phyloP scores from a whole-genome alignment of 2,329 filamentous ascomycete genomes.

The Pochonia chlamydosporia region DNA sequence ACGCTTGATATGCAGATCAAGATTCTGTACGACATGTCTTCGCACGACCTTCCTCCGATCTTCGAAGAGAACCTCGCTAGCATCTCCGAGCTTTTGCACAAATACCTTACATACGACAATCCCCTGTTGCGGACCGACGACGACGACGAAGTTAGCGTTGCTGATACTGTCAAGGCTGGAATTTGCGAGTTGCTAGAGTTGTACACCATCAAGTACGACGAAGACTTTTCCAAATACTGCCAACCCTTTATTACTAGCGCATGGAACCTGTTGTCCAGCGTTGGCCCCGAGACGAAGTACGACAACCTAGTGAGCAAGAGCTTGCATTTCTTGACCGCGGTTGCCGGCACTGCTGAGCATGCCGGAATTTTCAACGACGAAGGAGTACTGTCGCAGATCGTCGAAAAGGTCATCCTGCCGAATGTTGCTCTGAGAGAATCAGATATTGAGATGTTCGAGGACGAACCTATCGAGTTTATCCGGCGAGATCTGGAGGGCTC shows the following conservation, averaged over 20 bases:
- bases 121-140: slow-evolving; percentile 77
- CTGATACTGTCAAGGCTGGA: slow-evolving; percentile 85
- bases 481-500: slow-evolving; percentile 91
- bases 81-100: slow-evolving; percentile 77
- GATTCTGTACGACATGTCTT: slow-evolving; percentile 94
- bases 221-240: slow-evolving; percentile 79
- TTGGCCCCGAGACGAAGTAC: slow-evolving; percentile 84
- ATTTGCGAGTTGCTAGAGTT: slow-evolving; percentile 89
- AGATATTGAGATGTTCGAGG: slow-evolving; percentile 93
- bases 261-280: slow-evolving; percentile 84
- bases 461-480: slow-evolving; percentile 98
- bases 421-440: slow-evolving; percentile 90
- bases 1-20: slow-evolving; percentile 86
- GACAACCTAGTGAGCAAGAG: slow-evolving; percentile 93
- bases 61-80: slow-evolving; percentile 83
- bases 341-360: slow-evolving; percentile 72
- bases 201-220: slow-evolving; percentile 91
- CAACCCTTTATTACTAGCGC: slow-evolving; percentile 82
- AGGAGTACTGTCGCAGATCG: slow-evolving; percentile 73
- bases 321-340: slow-evolving; percentile 86
- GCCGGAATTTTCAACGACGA: slow-evolving; percentile 81
- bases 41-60: slow-evolving; percentile 87
- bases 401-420: slow-evolving; percentile 92
- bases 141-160: slow-evolving; percentile 76
- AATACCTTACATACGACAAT: slow-evolving; percentile 89